Conservation (phyloP, 768 basidiomycete genomes). For the Mycena albidolilacea region DNA sequence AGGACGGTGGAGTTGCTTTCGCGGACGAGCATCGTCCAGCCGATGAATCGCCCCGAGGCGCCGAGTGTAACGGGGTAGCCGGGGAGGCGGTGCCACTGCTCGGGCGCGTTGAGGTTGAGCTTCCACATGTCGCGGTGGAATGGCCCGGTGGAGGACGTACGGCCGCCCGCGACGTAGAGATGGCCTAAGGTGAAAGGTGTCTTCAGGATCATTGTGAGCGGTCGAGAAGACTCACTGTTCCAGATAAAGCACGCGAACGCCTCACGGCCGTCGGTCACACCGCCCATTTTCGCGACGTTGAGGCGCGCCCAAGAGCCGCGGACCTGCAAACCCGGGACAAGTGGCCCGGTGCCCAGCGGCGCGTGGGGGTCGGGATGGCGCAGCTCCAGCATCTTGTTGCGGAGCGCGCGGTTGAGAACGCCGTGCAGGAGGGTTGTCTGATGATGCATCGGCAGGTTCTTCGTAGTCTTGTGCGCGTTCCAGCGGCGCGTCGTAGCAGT, state of each 20-base stretch:
- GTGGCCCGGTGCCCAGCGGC: constrained; percentile 36
- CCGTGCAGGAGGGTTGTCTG: neutral
- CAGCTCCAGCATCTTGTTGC: constrained; percentile 27
- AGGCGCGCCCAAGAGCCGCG: constrained; percentile 56
- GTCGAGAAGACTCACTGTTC: constrained; percentile 42
- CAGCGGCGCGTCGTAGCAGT: constrained; percentile 21
- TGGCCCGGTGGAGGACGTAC: constrained; percentile 43
- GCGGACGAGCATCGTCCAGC: constrained; percentile 43
- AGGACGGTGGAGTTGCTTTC: constrained; percentile 48
- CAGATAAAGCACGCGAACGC: constrained; percentile 49
- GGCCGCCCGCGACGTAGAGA: constrained; percentile 50
- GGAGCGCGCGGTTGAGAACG: constrained; percentile 2
- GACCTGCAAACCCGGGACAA: constrained; percentile 46
- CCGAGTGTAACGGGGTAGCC: constrained; percentile 43
- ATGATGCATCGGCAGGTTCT: neutral
- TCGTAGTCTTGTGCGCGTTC: constrained; percentile 29
- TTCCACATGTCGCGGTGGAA: constrained; percentile 49
- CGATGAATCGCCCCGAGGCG: constrained; percentile 39
- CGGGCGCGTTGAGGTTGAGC: constrained; percentile 45
- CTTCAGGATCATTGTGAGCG: too few relatives aligned
- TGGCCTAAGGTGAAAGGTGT: constrained; percentile 33
- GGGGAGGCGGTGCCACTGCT: constrained; percentile 47
- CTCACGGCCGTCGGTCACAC: constrained; percentile 33
- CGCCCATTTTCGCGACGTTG: constrained; percentile 34
- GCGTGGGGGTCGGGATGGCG: constrained; percentile 49